Percentiles rank a stretch among this genome's conserved stretches.
Conservation (phyloP, 1,284 basidiomycete genomes). For the Leccinum ponderosum region DNA sequence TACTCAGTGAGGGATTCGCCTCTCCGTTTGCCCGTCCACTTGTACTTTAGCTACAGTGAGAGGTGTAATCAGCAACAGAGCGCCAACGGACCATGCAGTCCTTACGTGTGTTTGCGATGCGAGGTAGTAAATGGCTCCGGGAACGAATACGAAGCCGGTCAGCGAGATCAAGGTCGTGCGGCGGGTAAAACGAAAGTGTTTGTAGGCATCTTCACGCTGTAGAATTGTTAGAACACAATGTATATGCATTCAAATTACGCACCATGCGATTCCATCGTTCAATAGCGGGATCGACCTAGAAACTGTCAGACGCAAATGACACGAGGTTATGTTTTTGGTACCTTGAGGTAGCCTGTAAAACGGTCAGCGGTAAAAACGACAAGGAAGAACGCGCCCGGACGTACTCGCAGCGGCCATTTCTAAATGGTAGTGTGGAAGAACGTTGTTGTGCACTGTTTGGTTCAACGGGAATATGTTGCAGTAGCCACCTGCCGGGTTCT, state of each 20-base stretch:
- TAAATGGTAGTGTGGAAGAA: constrained; percentile 12
- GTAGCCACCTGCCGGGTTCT: constrained; percentile 10
- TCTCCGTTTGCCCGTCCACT: constrained; percentile 49
- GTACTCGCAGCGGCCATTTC: constrained; percentile 36
- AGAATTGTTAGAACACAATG: constrained; percentile 1
- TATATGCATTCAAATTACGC: constrained; percentile 17
- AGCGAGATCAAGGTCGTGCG: constrained; percentile 56
- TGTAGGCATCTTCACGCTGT: constrained; percentile 79
- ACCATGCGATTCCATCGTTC: constrained; percentile 83
- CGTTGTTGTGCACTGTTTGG: constrained; percentile 40
- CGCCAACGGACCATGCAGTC: not conserved
- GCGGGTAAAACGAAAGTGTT: constrained; percentile 77
- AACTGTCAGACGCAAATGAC: not conserved
- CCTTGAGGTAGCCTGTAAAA: constrained; percentile 32
- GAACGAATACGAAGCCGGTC: constrained; percentile 48
- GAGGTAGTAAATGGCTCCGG: constrained; percentile 44
- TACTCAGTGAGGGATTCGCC: constrained; percentile 39
- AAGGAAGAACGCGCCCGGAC: constrained; percentile 10
- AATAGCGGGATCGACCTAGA: constrained; percentile 74
- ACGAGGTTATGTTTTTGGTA: not conserved
- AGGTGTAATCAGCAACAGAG: constrained; percentile 1
- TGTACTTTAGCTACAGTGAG: constrained; percentile 43
- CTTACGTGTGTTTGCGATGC: constrained; percentile 40
- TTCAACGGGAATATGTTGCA: constrained; percentile 7
- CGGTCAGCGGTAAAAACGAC: constrained; percentile 11